A percentile compares a stretch with the other conserved stretches of the same genome.
phyloP scores from a whole-genome alignment of 2,329 filamentous ascomycete genomes.

The Diaporthe vexans region DNA sequence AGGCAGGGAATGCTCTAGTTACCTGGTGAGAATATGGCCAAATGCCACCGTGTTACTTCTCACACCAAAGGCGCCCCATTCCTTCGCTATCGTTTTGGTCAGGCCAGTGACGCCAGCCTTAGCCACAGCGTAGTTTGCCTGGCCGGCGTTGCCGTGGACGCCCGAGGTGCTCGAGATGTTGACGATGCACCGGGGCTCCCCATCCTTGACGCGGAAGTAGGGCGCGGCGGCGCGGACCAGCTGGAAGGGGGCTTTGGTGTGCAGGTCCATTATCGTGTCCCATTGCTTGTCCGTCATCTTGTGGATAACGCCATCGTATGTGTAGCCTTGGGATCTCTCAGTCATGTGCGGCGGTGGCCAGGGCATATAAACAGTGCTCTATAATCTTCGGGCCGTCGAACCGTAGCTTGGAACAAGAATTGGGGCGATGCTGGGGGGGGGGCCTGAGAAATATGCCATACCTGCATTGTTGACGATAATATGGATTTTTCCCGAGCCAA shows the following conservation, averaged over 20 bases:
- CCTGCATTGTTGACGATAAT: conserved; percentile 92
- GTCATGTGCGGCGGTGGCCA: neutral
- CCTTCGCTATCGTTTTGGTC: conserved; percentile 91
- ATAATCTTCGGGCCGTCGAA: neutral
- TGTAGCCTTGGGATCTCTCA: conserved; percentile 68
- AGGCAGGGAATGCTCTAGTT: no score
- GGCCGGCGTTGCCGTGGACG: conserved; percentile 89
- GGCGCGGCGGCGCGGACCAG: conserved; percentile 84
- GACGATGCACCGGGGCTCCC: conserved; percentile 82
- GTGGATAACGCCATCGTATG: conserved; percentile 93
- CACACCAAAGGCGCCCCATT: conserved; percentile 90
- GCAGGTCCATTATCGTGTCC: conserved; percentile 87
- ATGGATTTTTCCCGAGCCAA: conserved; percentile 89
- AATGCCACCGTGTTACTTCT: conserved; percentile 88
- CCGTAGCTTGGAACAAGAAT: neutral
- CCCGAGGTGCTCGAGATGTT: conserved; percentile 89
- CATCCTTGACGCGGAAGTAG: conserved; percentile 90
- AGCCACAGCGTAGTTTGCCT: conserved; percentile 88
- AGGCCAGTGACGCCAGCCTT: conserved; percentile 88
- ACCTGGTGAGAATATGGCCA: conserved; percentile 79
- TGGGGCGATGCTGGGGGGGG: neutral
- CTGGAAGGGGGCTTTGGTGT: conserved; percentile 88
- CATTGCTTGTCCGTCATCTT: conserved; percentile 94
- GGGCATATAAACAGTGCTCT: no score
- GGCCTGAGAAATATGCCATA: neutral